Base-by-base conservation (phyloP, 2,329 filamentous ascomycete species). In the Apiospora rasikravindrae region DNA sequence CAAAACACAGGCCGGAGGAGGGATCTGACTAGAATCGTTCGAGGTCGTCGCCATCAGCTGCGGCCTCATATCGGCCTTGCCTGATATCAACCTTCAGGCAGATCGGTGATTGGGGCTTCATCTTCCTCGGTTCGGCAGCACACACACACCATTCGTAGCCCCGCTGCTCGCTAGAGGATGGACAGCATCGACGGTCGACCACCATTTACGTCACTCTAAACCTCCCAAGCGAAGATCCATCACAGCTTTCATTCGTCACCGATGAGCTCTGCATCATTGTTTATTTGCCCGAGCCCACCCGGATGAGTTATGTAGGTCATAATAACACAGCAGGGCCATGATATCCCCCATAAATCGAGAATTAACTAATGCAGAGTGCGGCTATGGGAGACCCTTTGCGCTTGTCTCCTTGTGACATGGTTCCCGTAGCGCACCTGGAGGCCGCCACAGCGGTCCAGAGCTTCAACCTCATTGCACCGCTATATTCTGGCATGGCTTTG, bases 311-410 rank as follows among this genome's bases (percentile, higher is more conserved):
- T 42, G 16, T 33, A 47, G 66, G 42, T 33, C 40, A 47, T 45
- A 29, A 45, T 47, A 33, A 45, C 66, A 68, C 66, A 26, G 19
- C 24, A 26, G 24, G 24, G 26, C 24, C 44, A 49, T 49, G 44
- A 45, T 37, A 33, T 69, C 44, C 67, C 67, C 67, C 57, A 71
- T 71, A 51, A 29, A 42, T 51, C 51, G 57, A 33, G 57, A 29
- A 64, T 64, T 64, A 64, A 70, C 71, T 72, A 72, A 72, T 72
- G 71, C 71, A 72, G 37, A 72, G 71, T 69, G 71, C 71, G 68
- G 71, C 71, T 70, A 44, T 57, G 49, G 61, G 24, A 42, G 57
- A 64, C 57, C 44, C 67, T 69, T 69, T 45, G 49, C 67, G 67
- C 67, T 69, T 69, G 44, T 69, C 67, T 69, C 44, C 8, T 69